phyloP scores from a whole-genome alignment of 2,329 filamentous ascomycete species.

The Sporothrix mexicana region DNA sequence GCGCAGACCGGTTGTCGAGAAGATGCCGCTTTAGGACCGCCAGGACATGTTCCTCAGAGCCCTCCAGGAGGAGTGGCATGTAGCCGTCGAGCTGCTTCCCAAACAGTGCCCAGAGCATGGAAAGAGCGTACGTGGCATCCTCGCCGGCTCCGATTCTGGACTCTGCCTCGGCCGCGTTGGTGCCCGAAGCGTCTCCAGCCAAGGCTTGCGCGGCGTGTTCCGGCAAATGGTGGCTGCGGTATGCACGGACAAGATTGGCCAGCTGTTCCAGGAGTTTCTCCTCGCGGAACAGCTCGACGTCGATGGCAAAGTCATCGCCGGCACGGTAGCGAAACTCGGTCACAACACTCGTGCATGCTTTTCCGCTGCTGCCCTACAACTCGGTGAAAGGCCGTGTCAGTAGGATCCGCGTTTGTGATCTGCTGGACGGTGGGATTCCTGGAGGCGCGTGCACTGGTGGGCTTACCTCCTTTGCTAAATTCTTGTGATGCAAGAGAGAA shows the following conservation, averaged over 20 bases:
- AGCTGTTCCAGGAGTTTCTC: slow-evolving; percentile 15
- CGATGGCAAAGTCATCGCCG: slow-evolving; percentile 10
- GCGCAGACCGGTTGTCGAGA: neutral
- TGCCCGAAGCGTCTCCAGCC: neutral
- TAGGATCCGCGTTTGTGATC: no score
- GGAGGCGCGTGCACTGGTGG: no score
- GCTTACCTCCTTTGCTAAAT: slow-evolving; percentile 10
- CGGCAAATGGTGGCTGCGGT: slow-evolving; percentile 14
- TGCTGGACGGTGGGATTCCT: neutral
- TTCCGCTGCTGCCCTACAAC: neutral
- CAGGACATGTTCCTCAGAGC: neutral
- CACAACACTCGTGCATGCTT: neutral
- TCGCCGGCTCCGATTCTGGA: no score
- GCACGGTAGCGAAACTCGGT: slow-evolving; percentile 7
- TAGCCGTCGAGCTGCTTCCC: neutral
- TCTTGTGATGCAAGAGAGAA: slow-evolving; percentile 2
- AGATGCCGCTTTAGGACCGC: neutral
- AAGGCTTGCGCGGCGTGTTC: neutral
- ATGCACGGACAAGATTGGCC: slow-evolving; percentile 2
- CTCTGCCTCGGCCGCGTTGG: neutral
- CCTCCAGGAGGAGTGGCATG: neutral
- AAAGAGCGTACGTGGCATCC: neutral
- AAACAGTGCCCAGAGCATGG: slow-evolving; percentile 15
- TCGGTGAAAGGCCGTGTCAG: neutral
- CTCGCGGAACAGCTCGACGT: slow-evolving; percentile 12